phyloP scores from a whole-genome alignment of 1,139 yeast genomes.

The Suhomyces yuchorum region DNA sequence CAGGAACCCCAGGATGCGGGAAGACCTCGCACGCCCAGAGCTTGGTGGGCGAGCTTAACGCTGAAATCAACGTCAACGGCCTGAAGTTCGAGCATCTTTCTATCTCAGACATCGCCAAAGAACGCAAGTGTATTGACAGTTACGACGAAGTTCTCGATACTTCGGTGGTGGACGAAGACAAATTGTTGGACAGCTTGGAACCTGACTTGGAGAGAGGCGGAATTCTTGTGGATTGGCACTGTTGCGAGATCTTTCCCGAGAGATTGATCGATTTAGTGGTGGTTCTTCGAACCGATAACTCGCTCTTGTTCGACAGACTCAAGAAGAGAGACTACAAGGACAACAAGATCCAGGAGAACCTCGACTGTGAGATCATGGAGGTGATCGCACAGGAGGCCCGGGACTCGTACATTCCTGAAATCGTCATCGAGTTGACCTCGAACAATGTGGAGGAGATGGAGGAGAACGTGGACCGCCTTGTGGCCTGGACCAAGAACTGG shows the following conservation, averaged over 20 bases:
- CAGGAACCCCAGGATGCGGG: constrained; percentile 99
- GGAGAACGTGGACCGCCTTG: constrained; percentile 73
- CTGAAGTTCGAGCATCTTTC: constrained; percentile 56
- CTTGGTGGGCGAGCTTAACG: constrained; percentile 50
- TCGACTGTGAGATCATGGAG: constrained; percentile 97
- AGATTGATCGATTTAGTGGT: constrained; percentile 88
- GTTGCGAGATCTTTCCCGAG: constrained; percentile 94
- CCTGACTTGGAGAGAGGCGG: constrained; percentile 84
- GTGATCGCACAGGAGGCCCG: constrained; percentile 84
- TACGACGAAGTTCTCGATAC: constrained; percentile 85
- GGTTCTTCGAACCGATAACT: constrained; percentile 79
- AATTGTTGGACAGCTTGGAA: constrained; percentile 77
- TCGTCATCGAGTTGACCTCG: constrained; percentile 78
- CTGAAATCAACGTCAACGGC: constrained; percentile 29
- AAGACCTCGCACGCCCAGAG: constrained; percentile 81
- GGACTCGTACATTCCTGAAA: constrained; percentile 75
- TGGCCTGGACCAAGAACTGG: constrained; percentile 79
- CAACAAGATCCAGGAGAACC: constrained; percentile 81
- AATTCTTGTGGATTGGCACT: constrained; percentile 91
- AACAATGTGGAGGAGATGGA: constrained; percentile 77
- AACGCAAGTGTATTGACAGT: constrained; percentile 75
- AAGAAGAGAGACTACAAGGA: constrained; percentile 74
- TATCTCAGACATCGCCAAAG: constrained; percentile 82
- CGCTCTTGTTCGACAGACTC: constrained; percentile 72
- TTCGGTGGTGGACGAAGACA: constrained; percentile 90